Evolutionary conservation across 768 basidiomycete species (phyloP), one percentile per base, ranked within the genome.

Genomic region (Psilocybe cyanescens): DNA sequence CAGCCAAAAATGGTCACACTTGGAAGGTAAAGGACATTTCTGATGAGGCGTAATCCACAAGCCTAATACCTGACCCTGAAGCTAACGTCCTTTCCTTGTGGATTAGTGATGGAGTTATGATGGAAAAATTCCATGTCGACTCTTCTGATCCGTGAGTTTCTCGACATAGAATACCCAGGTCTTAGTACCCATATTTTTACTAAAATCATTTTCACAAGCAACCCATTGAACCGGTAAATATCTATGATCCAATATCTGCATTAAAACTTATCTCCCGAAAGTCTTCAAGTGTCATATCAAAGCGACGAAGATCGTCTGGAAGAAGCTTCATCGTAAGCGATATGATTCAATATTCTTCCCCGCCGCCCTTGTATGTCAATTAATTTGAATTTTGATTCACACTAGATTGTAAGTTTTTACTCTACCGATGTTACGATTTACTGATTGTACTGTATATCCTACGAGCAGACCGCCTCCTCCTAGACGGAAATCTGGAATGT

Each of bases 401-500:
- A 49, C 14, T 51, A 57, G 60, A 53, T 30, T 47, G 60, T 61
- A 49, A 28, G 50, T 41, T 57, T 45, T 39, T 35, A 17, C 45
- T 50, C 39, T 19, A 56, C 24, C 24, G 24, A 24, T 24, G 24
- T 24, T 24, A 24, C 24, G 24, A 24, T 24, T 24, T 24, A 24
- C 24, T 24, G 24, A 24, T 24, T 24, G 24, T 24, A 24, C 24
- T 24, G 24, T 24, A 24, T 24, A 24, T 24, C 24, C 24, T 24
- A 24, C 24, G 24, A 24, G 41, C 30, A 61, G 60, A 16, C 60
- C 60, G 41, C 60, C 60, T 14, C 60, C 60, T 31, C 60, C 60
- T 33, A 51, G 60, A 61, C 51, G 51, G 57, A 61, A 61, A 47
- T 61, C 60, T 35, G 56, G 60, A 50, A 57, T 57, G 60, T 61